Base-by-base conservation (phyloP, 2,329 filamentous ascomycete species). In the Penicillium sp. region DNA sequence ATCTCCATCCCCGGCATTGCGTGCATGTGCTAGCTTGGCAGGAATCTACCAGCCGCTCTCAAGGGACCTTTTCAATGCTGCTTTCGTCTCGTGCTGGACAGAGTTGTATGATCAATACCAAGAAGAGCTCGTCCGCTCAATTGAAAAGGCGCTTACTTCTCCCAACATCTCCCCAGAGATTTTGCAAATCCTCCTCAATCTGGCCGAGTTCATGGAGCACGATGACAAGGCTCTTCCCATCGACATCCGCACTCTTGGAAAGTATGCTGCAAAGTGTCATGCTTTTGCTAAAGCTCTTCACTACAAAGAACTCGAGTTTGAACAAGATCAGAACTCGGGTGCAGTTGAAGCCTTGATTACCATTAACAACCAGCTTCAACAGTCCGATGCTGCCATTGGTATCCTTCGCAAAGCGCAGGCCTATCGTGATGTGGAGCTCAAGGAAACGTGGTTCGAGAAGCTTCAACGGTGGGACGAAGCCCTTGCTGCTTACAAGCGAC, bases 191-290 rank as follows among this genome's bases (percentile, higher is more conserved):
- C 81, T 99, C 29, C 85, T 99, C 49, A 99, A 99, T 70, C 83
- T 99, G 50, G 94, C 94, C 23, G 94, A 99, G 73, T 99, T 99
- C 74, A 99, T 99, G 94, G 94, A 99, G 73, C 94, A 99, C 70
- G 95, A 99, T 68, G 94, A 99, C 74, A 99, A 99, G 75, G 93
- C 95, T 15, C 80, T 99, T 52, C 94, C 94, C 2, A 99, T 99
- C 62, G 95, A 99, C 71, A 97, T 99, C 63, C 84, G 94, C 49
- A 92, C 94, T 10, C 83, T 99, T 12, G 95, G 95, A 33, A 89
- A 93, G 71, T 96, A 97, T 73, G 94, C 94, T 49, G 93, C 90
- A 21, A 93, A 95, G 68, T 99, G 95, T 66, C 94, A 99, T 75
- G 95, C 94, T 5, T 99, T 96, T 72, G 94, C 94, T 35, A 99